These are phyloP conservation scores for Pseudogymnoascus sp. DNA, from an alignment of 2,329 filamentous ascomycete species.

Conservation along the genomic window DNA sequence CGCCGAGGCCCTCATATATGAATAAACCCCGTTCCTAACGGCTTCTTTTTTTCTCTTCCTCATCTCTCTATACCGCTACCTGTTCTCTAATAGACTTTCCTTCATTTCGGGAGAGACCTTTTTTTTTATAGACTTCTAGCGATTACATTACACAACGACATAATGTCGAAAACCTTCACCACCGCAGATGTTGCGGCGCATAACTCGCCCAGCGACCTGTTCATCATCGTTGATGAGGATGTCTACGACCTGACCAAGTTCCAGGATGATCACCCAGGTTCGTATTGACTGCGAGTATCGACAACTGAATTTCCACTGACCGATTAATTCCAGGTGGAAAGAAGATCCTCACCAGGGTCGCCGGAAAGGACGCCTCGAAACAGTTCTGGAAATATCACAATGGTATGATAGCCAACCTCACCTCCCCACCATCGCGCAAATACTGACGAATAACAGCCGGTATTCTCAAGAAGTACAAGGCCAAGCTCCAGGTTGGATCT, in stretches of 20 bases:
- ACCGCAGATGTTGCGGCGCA: slow-evolving; percentile 81
- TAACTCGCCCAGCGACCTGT: slow-evolving; percentile 78
- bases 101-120: not conserved
- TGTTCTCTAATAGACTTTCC: not conserved
- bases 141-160: slow-evolving; percentile 1
- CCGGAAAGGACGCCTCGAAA: slow-evolving; percentile 27
- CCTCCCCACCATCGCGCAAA: not conserved
- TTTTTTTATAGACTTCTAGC: not conserved
- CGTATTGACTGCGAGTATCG: too few species aligned
- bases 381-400: slow-evolving; percentile 30
- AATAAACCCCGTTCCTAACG: not conserved
- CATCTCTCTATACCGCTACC: not conserved
- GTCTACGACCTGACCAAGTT: slow-evolving; percentile 92
- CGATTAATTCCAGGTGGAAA: too few species aligned
- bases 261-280: slow-evolving; percentile 76
- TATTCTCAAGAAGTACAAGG: slow-evolving; percentile 45
- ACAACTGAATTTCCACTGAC: too few species aligned
- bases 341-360: slow-evolving; percentile 26
- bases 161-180: slow-evolving; percentile 82
- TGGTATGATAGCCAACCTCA: slow-evolving; percentile 22
- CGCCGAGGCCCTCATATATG: slow-evolving; percentile 8
- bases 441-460: slow-evolving; percentile 12
- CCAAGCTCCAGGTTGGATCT: slow-evolving; percentile 55
- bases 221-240: slow-evolving; percentile 87
- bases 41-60: not conserved